Conservation (phyloP, 2,329 filamentous ascomycete species). For the Neoarthrinium moseri region DNA sequence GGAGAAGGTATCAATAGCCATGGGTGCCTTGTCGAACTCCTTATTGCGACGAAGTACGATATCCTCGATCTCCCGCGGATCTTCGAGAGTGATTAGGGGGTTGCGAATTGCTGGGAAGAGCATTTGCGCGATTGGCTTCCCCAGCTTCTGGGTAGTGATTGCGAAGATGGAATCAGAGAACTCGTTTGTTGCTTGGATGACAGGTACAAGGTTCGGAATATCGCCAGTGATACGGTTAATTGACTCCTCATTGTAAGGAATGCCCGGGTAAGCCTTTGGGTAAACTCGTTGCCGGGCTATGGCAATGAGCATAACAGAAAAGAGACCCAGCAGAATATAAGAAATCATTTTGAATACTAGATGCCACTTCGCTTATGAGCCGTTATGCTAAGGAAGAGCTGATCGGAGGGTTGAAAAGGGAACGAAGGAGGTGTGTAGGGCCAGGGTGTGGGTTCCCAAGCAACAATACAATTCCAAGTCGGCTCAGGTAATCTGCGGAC, state of each 20-base stretch:
- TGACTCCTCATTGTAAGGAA: neutral
- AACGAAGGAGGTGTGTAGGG: too few species aligned
- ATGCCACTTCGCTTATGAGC: too few species aligned
- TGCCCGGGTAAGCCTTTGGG: neutral
- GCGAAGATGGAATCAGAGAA: neutral
- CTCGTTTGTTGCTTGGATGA: neutral
- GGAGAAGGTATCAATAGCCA: constrained; percentile 18
- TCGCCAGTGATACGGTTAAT: neutral
- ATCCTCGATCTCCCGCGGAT: constrained; percentile 19
- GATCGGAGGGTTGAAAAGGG: too few species aligned
- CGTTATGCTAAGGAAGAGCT: too few species aligned
- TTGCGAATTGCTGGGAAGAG: constrained; percentile 15
- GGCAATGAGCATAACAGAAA: neutral
- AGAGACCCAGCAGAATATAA: neutral
- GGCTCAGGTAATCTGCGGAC: too few species aligned
- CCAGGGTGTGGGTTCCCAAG: too few species aligned
- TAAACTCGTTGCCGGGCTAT: neutral
- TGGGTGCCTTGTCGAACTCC: constrained; percentile 27
- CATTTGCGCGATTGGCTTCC: constrained; percentile 13
- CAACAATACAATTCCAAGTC: too few species aligned
- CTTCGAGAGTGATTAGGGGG: constrained; percentile 18
- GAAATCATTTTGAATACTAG: too few species aligned
- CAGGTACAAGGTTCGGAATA: neutral
- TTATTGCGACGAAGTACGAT: constrained; percentile 18
- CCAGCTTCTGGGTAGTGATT: constrained; percentile 2